Evolutionary conservation across 495 filamentous ascomycete species (phyloP), one percentile per base, ranked within the genome.

Genomic region (Daldinia grandis): DNA sequence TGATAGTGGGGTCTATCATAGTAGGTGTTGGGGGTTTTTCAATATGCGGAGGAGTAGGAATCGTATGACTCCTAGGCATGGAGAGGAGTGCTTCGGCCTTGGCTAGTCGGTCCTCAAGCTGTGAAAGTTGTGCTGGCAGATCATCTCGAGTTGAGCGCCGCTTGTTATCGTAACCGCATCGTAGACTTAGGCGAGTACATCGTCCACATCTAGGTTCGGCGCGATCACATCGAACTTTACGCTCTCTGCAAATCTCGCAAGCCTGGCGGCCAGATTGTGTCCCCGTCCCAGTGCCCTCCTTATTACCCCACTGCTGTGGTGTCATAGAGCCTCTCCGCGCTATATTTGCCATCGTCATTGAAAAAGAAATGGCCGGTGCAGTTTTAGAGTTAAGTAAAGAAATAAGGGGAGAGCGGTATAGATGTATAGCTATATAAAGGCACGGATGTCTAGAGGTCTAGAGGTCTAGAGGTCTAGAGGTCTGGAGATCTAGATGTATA

Each of bases 21-120:
- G 55, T 58, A 38, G 55, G 55, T 8, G 55, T 35, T 25, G 55
- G 55, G 1, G 55, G 55, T 37, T 58, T 58, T 24, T 58, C 55
- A 33, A 37, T 17, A 35, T 58, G 30, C 17, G 55, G 55, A 58
- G 55, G 55, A 38, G 55, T 58, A 38, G 55, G 55, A 58, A 58
- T 37, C 15, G 55, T 58, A 37, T 58, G 30, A n/a, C 17, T 38
- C 31, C 55, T 58, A 38, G 55, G 55, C 55, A 58, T 58, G 33
- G 55, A 58, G 33, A 58, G 55, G 55, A 58, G 55, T 25, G 55
- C 55, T 58, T 58, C 55, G 30, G 55, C 55, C 33, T 58, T 58
- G n/a, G 55, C 55, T 12, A 58, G 55, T 38, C 55, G n/a, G 31
- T 58, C 55, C 33, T 58, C 55, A 10, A 58, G 33, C 31, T 58